Evolutionary conservation across 2,329 filamentous ascomycete genomes (phyloP).

Genomic region (Tympanopsis confertula): DNA sequence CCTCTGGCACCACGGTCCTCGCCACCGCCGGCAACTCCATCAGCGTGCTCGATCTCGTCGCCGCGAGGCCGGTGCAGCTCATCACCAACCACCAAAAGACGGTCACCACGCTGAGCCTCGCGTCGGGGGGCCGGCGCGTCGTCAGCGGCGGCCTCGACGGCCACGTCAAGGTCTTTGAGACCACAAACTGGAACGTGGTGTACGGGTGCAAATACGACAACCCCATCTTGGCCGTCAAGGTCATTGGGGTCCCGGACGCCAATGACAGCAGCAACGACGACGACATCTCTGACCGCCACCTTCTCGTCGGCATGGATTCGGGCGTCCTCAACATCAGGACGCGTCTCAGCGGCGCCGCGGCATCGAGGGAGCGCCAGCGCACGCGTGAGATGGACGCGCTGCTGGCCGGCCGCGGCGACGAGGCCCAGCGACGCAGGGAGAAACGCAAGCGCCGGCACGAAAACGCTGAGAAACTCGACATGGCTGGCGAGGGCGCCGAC

Average conservation of each 20-base stretch:
- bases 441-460: conserved; percentile 51
- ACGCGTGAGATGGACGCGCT: conserved; percentile 78
- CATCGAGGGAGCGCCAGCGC: conserved; percentile 62
- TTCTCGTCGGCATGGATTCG: conserved; percentile 89
- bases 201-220: conserved; percentile 85
- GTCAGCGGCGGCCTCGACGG: conserved; percentile 85
- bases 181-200: conserved; percentile 90
- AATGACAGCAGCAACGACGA: conserved; percentile 29
- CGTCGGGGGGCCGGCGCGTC: conserved; percentile 68
- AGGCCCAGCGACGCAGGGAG: conserved; percentile 60
- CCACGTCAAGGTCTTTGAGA: conserved; percentile 95
- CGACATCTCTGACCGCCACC: conserved; percentile 61
- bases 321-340: conserved; percentile 86
- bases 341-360: conserved; percentile 70
- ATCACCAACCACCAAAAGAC: conserved; percentile 97
- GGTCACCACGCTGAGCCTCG: conserved; percentile 75
- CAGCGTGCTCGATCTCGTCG: conserved; percentile 83
- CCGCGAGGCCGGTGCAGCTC: conserved; percentile 74
- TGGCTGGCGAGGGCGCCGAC: conserved; percentile 73
- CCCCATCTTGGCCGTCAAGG: conserved; percentile 73
- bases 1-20: conserved; percentile 74
- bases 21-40: conserved; percentile 78
- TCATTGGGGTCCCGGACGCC: conserved; percentile 40
- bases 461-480: conserved; percentile 48
- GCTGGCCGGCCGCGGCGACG: conserved; percentile 64